These are phyloP conservation scores for Lentinula detonsa DNA, from an alignment of 768 basidiomycete genomes.

Conservation along the genomic window DNA sequence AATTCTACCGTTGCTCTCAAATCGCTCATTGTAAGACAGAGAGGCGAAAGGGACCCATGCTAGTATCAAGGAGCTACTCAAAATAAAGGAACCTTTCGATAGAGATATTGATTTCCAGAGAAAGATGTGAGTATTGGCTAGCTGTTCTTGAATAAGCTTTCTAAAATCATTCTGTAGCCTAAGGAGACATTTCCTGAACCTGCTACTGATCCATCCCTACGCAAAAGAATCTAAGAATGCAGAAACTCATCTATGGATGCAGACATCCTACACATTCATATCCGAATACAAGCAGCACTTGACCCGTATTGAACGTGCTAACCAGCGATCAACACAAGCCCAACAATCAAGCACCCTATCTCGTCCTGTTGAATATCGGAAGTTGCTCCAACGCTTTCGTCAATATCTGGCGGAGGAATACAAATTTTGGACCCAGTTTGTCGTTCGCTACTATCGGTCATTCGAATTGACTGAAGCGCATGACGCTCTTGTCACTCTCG, in stretches of 20 bases:
- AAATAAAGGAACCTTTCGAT: conserved; percentile 73
- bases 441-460: conserved; percentile 66
- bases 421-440: conserved; percentile 82
- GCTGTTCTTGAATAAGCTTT: neutral
- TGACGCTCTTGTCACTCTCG: conserved; percentile 50
- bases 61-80: conserved; percentile 69
- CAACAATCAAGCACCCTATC: conserved; percentile 27
- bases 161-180: conserved; percentile 37
- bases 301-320: conserved; percentile 53
- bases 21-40: conserved; percentile 29
- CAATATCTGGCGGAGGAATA: conserved; percentile 89
- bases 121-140: conserved; percentile 59
- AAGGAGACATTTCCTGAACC: conserved; percentile 60
- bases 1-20: conserved; percentile 9
- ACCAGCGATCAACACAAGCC: conserved; percentile 35
- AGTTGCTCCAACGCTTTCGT: conserved; percentile 80
- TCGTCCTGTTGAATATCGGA: conserved; percentile 73
- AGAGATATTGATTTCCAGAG: conserved; percentile 83
- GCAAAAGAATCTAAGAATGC: conserved; percentile 72
- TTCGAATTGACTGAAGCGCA: conserved; percentile 61
- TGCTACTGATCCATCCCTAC: conserved; percentile 64
- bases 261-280: conserved; percentile 85
- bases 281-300: conserved; percentile 76
- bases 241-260: conserved; percentile 87
- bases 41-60: conserved; percentile 77